phyloP scores from a whole-genome alignment of 192 early-diverging fungal genomes.

The Linderina pennispora region DNA sequence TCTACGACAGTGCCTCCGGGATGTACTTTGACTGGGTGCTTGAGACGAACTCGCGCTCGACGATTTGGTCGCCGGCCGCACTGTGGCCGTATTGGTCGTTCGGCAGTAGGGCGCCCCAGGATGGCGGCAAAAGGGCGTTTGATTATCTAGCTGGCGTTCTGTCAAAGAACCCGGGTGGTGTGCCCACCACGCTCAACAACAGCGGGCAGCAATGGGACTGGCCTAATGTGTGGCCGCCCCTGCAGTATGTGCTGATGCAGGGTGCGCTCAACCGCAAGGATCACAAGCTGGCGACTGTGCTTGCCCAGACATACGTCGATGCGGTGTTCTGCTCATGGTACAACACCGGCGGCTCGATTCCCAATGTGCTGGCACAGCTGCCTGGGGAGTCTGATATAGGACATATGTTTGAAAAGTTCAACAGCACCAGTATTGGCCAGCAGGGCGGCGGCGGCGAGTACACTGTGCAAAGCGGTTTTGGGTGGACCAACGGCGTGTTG shows the following conservation, averaged over 20 bases:
- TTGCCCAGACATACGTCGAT: constrained; percentile 51
- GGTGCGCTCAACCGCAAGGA: constrained; percentile 31
- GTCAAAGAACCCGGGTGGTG: constrained; percentile 49
- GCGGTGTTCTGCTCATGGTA: constrained; percentile 66
- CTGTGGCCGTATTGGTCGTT: constrained; percentile 64
- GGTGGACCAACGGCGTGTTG: constrained; percentile 71
- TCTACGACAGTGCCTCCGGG: constrained; percentile 45
- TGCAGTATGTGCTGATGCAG: constrained; percentile 52
- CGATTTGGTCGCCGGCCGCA: constrained; percentile 42
- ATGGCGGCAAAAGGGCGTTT: constrained; percentile 34
- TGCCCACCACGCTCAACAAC: constrained; percentile 51
- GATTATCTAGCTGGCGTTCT: constrained; percentile 22
- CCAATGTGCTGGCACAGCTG: constrained; percentile 36
- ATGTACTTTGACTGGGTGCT: constrained; percentile 57
- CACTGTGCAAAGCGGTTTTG: constrained; percentile 63
- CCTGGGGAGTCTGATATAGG: constrained; percentile 47
- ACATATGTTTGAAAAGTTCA: constrained; percentile 74
- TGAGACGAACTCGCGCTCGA: constrained; percentile 14
- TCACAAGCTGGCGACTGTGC: constrained; percentile 4
- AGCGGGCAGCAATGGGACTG: constrained; percentile 71
- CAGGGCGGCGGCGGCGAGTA: constrained; percentile 65
- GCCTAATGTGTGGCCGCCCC: constrained; percentile 66
- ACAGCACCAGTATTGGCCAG: constrained; percentile 41
- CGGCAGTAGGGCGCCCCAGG: constrained; percentile 9
- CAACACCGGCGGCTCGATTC: constrained; percentile 56